Evolutionary conservation across 2,329 filamentous ascomycete species (phyloP), one percentile per base, ranked within the genome.

Genomic region (Aspergillus pseudoglaucus): DNA sequence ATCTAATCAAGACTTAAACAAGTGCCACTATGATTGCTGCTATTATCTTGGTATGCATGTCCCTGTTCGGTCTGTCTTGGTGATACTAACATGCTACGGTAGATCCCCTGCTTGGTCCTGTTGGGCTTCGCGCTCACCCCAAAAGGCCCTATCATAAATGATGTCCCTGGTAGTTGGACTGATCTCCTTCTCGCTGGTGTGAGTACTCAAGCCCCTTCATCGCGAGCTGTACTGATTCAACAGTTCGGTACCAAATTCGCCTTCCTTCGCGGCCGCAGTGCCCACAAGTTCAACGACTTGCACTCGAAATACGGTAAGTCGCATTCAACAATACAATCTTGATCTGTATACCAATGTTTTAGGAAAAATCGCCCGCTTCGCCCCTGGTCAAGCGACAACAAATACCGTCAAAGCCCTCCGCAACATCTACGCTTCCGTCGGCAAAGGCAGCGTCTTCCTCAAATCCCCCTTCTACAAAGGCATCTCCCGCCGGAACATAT

Each of bases 401-500:
- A 60, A 60, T 37, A 60, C 57, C 9, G 38, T 60, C 44, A 56
- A 53, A 35, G 53, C 51, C 6, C 47, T 60, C 15, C 54, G 58
- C 9, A 54, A 54, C 43, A 60, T 60, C 44, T 60, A 60, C 44
- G 53, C 54, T 9, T 48, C 50, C 4, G 44, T 50, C 4, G 50
- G 52, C 27, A 59, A 59, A 44, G 50, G 50, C 35, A 50, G 50
- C 9, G 47, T 53, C 1, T 60, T 60, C 30, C 52, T 59, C 3
- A 60, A 60, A 44, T 55, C 57, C 2, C 43, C 44, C 38, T 60
- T 60, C 44, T 60, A 60, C 49, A 51, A 47, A 30, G 55, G 50
- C 17, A 60, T 60, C 42, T 59, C 58, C 3, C 51, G 56, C 5
- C 49, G 53, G 3, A 60, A 60, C 37, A 49, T 60, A 35, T 60